Evolutionary conservation across 2,329 filamentous ascomycete species (phyloP), one percentile per base, ranked within the genome.

Genomic region (Scedosporium boydii): DNA sequence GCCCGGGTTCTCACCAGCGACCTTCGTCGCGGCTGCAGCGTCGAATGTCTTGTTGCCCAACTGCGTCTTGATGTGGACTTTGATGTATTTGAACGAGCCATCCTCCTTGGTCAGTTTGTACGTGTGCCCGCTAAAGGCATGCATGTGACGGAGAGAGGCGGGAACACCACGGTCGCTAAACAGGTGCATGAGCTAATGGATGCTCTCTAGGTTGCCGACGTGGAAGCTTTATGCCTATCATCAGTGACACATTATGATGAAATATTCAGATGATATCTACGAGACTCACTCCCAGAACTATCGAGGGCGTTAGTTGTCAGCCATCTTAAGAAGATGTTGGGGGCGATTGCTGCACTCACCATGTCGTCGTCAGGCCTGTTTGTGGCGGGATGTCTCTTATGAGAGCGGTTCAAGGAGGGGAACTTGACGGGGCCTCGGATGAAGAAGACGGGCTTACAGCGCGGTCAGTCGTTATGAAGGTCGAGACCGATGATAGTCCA

Each of bases 391-490:
- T 91, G 81, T 56, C 87, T 82, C 80, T 91, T 91, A 74, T 92
- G 89, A 3, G 87, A 89, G 76, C 90, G 88, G 65, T 90, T 90
- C 74, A 91, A 87, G 69, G 87, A 76, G 46, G 88, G 88, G 75
- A 90, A 92, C 72, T 91, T 90, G 69, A 82, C 81, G 2, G 88
- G 87, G 67, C 91, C 89, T 53, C 88, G 81, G 23, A 91, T 69
- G 78, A 92, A 91, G 79, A 92, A 92, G 29, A 91, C 80, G 1
- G 88, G 88, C 34, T 38, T 12, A 12, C 3, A 38, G 10, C 9
- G 34, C 3, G 4, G 34, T 38, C 10, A 38, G 34, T 38, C 34
- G 9, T 10, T 4, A 38, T 9, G 9, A 38, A 9, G 34, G 1
- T 38, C 34, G 12, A 2, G 10, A 38, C 6, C 34, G 4, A 12